Conservation (phyloP, 2,329 filamentous ascomycete species). For the Trichoderma koningii region DNA sequence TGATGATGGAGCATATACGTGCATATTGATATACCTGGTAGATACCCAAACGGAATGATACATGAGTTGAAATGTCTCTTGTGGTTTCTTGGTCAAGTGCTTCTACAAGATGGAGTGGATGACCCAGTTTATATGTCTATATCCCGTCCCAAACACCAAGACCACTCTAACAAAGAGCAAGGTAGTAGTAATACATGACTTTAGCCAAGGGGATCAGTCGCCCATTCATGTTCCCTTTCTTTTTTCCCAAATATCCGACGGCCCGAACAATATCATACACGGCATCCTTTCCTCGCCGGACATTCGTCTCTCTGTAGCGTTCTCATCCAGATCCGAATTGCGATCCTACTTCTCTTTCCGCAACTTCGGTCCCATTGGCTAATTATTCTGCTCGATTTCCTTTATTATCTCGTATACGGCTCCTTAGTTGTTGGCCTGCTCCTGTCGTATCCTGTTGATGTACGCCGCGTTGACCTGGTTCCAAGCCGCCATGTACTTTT, state of each 20-base stretch:
- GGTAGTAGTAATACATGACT: slow-evolving; percentile 6
- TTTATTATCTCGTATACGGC: no score
- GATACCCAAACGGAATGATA: slow-evolving; percentile 1
- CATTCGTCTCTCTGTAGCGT: neutral
- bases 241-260: neutral
- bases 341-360: neutral
- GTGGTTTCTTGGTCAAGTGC: neutral
- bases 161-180: slow-evolving; percentile 10
- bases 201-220: neutral
- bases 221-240: neutral
- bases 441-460: slow-evolving; percentile 63
- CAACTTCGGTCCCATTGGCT: neutral
- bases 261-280: slow-evolving; percentile 1
- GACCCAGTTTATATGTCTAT: slow-evolving; percentile 17
- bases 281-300: neutral
- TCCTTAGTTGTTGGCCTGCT: slow-evolving; percentile 44
- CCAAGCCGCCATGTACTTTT: slow-evolving; percentile 83
- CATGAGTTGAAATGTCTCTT: neutral
- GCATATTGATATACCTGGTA: slow-evolving; percentile 28
- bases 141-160: slow-evolving; percentile 12
- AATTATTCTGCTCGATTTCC: neutral
- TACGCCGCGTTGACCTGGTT: slow-evolving; percentile 72
- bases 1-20: slow-evolving; percentile 34
- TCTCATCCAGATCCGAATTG: neutral
- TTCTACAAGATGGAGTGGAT: slow-evolving; percentile 8